These are phyloP conservation scores for Cercospora berteroae DNA, from an alignment of 2,329 filamentous ascomycete genomes.

Conservation along the genomic window DNA sequence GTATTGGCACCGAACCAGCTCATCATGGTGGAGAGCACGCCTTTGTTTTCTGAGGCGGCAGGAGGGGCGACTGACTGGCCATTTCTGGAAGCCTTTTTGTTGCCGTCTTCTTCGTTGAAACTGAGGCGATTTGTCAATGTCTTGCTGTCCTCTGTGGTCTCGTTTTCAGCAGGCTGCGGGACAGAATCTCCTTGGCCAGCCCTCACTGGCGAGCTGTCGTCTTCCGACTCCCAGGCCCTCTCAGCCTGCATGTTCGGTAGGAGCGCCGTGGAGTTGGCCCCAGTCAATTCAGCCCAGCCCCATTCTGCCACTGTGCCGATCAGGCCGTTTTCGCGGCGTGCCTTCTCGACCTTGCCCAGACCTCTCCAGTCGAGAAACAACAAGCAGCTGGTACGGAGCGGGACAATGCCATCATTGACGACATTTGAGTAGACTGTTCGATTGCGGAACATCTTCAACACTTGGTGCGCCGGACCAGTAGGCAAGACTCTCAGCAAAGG, in stretches of 20 bases:
- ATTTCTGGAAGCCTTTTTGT: conserved; percentile 38
- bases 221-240: conserved; percentile 23
- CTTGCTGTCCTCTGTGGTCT: conserved; percentile 60
- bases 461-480: conserved; percentile 84
- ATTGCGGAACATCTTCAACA: conserved; percentile 83
- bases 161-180: conserved; percentile 66
- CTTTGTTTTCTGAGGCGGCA: conserved; percentile 29
- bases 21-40: conserved; percentile 57
- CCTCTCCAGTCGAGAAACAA: conserved; percentile 96
- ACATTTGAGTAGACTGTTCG: conserved; percentile 94
- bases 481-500: conserved; percentile 85
- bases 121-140: conserved; percentile 29
- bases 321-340: conserved; percentile 82
- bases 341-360: conserved; percentile 88
- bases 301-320: conserved; percentile 91
- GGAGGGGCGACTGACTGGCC: conserved; percentile 7
- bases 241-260: conserved; percentile 30
- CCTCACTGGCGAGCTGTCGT: conserved; percentile 32
- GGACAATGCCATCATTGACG: conserved; percentile 96
- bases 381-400: conserved; percentile 90
- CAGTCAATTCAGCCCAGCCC: conserved; percentile 90
- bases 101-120: conserved; percentile 43
- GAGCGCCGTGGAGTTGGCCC: conserved; percentile 61
- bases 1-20: conserved; percentile 68
- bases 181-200: conserved; percentile 47